Base-by-base conservation (phyloP, 129 eudicot species). In the Ambrosia trifida region DNA sequence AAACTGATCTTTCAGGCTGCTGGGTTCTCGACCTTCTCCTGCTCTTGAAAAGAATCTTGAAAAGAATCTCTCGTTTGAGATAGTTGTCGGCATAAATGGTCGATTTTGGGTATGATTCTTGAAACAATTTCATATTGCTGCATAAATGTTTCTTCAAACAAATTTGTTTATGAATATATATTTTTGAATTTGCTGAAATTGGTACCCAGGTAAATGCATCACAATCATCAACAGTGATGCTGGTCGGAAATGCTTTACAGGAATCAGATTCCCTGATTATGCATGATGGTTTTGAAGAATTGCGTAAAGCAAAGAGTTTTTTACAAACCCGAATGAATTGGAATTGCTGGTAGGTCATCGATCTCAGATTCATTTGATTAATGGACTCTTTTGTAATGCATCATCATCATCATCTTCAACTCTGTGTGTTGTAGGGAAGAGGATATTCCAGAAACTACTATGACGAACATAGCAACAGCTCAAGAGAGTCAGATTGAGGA, bases 61-160 rank as follows among this genome's bases (percentile, higher is more conserved):
- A 70, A 95, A 95, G 85, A 90, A 90, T 76, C 86, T 95, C 72
- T 84, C 96, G 3, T 95, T 95, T 72, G 99, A 95, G 92, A 90
- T 84, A 61, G 97, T 96, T 4, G 94, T 88, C 60, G 99, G 99
- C 70, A 65, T 90, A 28, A 95, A 95, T 69, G 97, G 96, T 38
- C 91, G 97, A 53, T 85, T 95, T 53, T 95, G 97, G 99, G 99
- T 94, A 86, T 41, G 72, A 17, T 58, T 20, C 7, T 17, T 32
- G 17, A 32, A 49, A 18, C 63, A 57, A 24, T 11, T 32, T 69
- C 16, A 2, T 56, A 13, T 17, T 54, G 28, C 46, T 33, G 47
- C 36, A 6, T 16, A 51, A 52, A 52, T 52, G 59, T 52, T 52
- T 7, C 5, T 32, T 50, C 6, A 8, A 41, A 11, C n/a, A 5